Evolutionary conservation across 257 asterid genomes (phyloP).

Genomic region (Solanum pinnatisectum): DNA sequence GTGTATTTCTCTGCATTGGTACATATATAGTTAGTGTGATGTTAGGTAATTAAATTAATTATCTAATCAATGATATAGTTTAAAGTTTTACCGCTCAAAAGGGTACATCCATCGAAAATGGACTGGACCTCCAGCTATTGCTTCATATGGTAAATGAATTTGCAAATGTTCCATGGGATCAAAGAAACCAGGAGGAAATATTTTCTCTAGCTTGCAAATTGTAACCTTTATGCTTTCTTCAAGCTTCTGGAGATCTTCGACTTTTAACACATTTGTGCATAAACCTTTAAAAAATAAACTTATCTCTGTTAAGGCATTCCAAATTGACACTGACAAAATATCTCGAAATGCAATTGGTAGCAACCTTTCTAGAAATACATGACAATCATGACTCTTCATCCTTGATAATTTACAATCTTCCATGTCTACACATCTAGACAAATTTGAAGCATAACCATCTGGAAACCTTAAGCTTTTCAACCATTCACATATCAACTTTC

Average conservation of each 20-base stretch:
- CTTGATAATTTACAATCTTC: not conserved
- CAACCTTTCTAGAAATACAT: not conserved
- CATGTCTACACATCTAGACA: not conserved
- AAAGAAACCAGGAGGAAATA: not conserved
- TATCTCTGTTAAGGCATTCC: not conserved
- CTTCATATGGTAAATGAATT: not conserved
- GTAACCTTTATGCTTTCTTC: not conserved
- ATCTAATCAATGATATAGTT: not conserved
- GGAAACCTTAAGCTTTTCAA: not conserved
- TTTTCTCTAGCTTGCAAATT: not conserved
- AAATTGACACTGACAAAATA: not conserved
- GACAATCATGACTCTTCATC: not conserved
- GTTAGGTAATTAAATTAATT: too few species aligned
- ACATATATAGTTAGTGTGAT: too few species aligned
- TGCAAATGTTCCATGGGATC: not conserved
- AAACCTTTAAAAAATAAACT: not conserved
- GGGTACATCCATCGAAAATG: not conserved
- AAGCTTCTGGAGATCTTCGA: not conserved
- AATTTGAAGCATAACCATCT: not conserved
- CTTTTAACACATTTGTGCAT: not conserved
- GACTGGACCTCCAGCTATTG: not conserved
- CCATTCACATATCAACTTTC: not conserved
- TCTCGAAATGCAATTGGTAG: not conserved
- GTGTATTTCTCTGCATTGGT: too few species aligned
- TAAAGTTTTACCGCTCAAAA: not conserved